These are phyloP conservation scores for Plasmodium gaboni DNA, from an alignment of 169 alveolate genomes.

Conservation along the genomic window DNA sequence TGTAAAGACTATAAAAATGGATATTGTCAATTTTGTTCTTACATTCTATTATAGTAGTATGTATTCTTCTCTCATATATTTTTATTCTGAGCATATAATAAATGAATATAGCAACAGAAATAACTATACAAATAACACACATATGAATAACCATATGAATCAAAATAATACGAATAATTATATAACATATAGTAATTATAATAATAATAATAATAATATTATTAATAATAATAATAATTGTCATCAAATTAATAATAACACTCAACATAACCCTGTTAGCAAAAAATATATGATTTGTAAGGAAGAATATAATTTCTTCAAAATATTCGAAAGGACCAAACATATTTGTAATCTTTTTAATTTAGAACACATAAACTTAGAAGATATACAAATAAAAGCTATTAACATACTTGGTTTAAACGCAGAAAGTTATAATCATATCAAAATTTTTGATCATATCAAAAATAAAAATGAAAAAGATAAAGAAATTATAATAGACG, in stretches of 20 bases:
- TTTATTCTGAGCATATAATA: slow-evolving; percentile 50
- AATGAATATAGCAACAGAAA: slow-evolving; percentile 29
- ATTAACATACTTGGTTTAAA: slow-evolving; percentile 37
- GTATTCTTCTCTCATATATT: slow-evolving; percentile 19
- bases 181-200: no score
- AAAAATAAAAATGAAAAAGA: slow-evolving; percentile 32
- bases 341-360: slow-evolving; percentile 11
- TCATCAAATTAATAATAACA: no score
- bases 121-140: no score
- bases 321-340: slow-evolving; percentile 32
- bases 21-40: slow-evolving; percentile 2
- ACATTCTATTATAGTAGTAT: slow-evolving; percentile 16
- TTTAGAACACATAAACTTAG: neutral
- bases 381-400: slow-evolving; percentile 44
- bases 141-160: no score
- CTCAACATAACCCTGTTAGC: neutral
- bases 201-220: no score
- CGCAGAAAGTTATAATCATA: slow-evolving; percentile 34
- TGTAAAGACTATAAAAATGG: neutral
- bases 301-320: slow-evolving; percentile 39
- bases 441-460: slow-evolving; percentile 29
- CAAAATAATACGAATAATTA: no score
- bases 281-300: neutral
- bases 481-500: slow-evolving; percentile 14
- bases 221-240: neutral